Evolutionary conservation across 345 rosid species (phyloP), one percentile per base, ranked within the genome.

Genomic region (Brassica incana): DNA sequence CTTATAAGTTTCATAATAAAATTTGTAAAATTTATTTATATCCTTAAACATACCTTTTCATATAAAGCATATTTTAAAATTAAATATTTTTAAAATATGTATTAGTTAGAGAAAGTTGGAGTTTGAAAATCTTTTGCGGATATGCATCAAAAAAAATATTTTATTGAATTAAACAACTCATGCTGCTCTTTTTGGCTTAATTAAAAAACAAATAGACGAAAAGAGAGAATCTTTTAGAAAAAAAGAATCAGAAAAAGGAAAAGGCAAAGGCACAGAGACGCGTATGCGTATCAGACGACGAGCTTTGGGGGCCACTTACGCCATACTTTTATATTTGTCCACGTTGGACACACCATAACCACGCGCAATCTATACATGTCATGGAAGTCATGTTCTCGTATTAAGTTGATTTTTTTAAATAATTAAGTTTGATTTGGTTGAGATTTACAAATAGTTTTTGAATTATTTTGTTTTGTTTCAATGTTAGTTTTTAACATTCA

Each of bases 191-290:
- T 73, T 23, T 30, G 0, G 38, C 8, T 74, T 30, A 18, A 32
- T 32, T 20, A 16, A 30, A 11, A 6, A 61, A 45, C n/a, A 45
- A 10, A 33, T 14, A 30, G 38, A 48, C 3, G 58, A 15, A 63
- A 32, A 63, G 67, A 63, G 54, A 65, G 50, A 72, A 72, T 72
- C 72, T 72, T 52, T 64, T 38, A 10, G 16, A 54, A 14, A 18
- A 60, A 36, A 72, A 5, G 77, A 78, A 78, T 78, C 73, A 78
- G 14, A 66, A 50, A 78, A 45, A 78, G 73, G 12, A 12, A 78
- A 72, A 66, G 52, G 66, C n/a, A 0, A 61, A 45, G 58, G 56
- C 58, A 71, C 59, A 65, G 65, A 65, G 76, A 50, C 50, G 73
- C 78, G 66, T 65, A 73, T 6, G 73, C 78, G 66, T 54, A 15